Evolutionary conservation across 352 stramenopile species (phyloP).

Genomic region (Pythium brachiatum): DNA sequence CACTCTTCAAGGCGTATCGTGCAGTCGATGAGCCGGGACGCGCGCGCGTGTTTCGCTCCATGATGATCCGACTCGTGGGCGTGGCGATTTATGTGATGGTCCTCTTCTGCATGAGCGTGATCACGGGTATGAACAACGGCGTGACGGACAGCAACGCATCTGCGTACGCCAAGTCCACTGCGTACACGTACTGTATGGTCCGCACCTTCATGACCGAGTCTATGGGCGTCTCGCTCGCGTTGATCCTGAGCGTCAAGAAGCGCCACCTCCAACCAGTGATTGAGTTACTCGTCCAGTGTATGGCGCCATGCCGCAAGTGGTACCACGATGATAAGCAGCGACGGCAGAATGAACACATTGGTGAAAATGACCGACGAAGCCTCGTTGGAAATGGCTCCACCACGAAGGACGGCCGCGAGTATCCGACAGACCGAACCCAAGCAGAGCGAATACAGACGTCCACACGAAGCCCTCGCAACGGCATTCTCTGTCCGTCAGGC

Average conservation of each 20-base stretch:
- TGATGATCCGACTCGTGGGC: conserved; percentile 30
- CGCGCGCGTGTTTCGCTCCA: conserved; percentile 26
- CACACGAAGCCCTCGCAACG: neutral
- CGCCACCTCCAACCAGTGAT: conserved; percentile 14
- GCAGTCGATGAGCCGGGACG: conserved; percentile 10
- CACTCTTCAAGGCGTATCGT: conserved; percentile 29
- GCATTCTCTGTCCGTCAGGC: conserved; percentile 23
- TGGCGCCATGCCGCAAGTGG: neutral
- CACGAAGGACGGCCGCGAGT: neutral
- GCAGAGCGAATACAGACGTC: neutral
- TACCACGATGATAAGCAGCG: neutral
- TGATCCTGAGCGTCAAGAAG: conserved; percentile 21
- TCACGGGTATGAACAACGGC: conserved; percentile 18
- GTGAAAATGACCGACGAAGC: neutral
- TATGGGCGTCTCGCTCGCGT: conserved; percentile 19
- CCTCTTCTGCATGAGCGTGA: conserved; percentile 23
- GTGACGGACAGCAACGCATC: neutral
- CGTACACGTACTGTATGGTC: conserved; percentile 19
- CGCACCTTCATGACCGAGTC: conserved; percentile 17
- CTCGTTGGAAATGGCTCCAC: neutral
- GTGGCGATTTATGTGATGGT: conserved; percentile 29
- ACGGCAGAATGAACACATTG: neutral
- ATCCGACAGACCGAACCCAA: neutral
- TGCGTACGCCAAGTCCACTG: conserved; percentile 8
- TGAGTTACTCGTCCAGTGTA: neutral